Evolutionary conservation across 768 basidiomycete genomes (phyloP).

Genomic region (Termitomyces sp.): DNA sequence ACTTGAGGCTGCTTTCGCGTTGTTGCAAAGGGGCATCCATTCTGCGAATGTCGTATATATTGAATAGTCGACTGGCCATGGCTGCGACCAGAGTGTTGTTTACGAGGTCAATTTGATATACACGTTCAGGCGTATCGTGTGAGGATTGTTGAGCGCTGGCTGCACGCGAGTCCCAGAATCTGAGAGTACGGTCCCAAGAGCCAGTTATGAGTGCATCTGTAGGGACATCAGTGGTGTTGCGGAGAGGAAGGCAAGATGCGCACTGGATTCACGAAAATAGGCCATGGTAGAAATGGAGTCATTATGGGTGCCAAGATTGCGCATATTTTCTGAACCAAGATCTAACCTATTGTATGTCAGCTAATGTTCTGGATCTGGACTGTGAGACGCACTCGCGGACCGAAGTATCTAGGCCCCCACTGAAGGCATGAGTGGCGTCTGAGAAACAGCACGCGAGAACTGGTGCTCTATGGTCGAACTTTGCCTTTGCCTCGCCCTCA

Average conservation of each 20-base stretch:
- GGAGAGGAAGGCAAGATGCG: constrained; percentile 17
- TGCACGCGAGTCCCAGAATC: constrained; percentile 81
- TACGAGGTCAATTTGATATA: constrained; percentile 80
- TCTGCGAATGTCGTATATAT: constrained; percentile 83
- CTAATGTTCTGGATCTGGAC: background rate
- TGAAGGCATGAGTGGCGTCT: constrained; percentile 65
- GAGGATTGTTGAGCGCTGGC: constrained; percentile 51
- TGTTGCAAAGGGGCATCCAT: constrained; percentile 72
- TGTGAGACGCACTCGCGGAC: constrained; percentile 66
- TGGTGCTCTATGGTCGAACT: constrained; percentile 85
- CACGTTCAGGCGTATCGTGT: constrained; percentile 71
- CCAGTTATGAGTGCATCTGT: constrained; percentile 75
- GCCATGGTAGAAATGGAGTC: constrained; percentile 78
- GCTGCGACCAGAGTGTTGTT: constrained; percentile 82
- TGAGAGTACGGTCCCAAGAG: constrained; percentile 89
- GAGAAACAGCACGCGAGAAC: constrained; percentile 80
- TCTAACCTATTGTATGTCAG: constrained; percentile 55
- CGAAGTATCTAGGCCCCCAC: constrained; percentile 82
- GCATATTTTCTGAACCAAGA: constrained; percentile 64
- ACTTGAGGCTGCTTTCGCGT: constrained; percentile 91
- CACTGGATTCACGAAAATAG: constrained; percentile 62
- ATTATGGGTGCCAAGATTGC: constrained; percentile 74
- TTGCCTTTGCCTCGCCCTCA: constrained; percentile 64
- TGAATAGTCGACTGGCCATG: constrained; percentile 87
- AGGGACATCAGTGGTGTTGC: background rate